Percentiles rank a stretch among this genome's conserved stretches.
Conservation (phyloP, 139 green algal species). For the Monoraphidium neglectum region DNA sequence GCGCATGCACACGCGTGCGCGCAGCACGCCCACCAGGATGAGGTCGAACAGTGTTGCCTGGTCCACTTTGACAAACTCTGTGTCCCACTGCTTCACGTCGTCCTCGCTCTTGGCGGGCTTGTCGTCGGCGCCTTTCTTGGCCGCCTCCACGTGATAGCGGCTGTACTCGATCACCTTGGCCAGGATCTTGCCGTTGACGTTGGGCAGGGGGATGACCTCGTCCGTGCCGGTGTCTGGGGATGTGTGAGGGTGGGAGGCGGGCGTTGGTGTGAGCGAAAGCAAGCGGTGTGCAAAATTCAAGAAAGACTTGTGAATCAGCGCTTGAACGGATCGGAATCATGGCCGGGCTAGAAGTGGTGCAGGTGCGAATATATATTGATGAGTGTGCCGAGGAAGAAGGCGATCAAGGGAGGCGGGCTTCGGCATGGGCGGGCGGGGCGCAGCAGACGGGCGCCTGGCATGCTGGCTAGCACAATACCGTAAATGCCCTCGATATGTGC, state of each 20-base stretch:
- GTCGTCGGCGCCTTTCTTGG: constrained; percentile 65
- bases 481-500: no score
- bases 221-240: constrained; percentile 68
- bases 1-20: not conserved
- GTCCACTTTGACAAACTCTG: constrained; percentile 98
- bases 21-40: constrained; percentile 79
- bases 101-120: constrained; percentile 84
- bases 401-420: no score
- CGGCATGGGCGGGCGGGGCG: no score
- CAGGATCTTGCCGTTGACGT: constrained; percentile 80
- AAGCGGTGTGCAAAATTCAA: no score
- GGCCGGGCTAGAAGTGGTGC: no score
- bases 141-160: constrained; percentile 91
- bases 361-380: no score
- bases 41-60: constrained; percentile 97
- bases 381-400: no score
- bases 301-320: no score
- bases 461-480: no score
- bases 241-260: no score
- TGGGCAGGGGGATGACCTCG: constrained; percentile 80
- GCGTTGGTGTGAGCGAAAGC: not conserved
- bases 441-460: no score
- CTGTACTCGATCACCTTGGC: constrained; percentile 96
- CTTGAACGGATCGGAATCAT: no score
- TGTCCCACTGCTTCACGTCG: constrained; percentile 90